Percentiles rank a stretch among this genome's conserved stretches.
These are phyloP conservation scores for Penicillium chermesinum DNA, from an alignment of 495 filamentous ascomycete genomes.

Conservation along the genomic window DNA sequence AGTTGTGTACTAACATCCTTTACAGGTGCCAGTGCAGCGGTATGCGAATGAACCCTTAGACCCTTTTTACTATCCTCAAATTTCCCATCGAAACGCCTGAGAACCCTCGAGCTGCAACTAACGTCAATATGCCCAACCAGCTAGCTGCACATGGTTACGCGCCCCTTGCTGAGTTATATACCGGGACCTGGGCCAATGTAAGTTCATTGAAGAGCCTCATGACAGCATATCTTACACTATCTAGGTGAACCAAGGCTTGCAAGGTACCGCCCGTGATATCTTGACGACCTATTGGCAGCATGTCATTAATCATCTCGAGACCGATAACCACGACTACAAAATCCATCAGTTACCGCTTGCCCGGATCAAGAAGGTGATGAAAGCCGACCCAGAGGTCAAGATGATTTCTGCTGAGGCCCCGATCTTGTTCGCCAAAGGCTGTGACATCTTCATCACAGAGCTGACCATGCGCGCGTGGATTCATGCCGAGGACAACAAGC, in stretches of 20 bases:
- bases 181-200: constrained; percentile 93
- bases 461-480: constrained; percentile 99
- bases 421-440: constrained; percentile 97
- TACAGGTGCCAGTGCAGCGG: constrained; percentile 74
- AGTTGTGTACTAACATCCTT: constrained; percentile 1
- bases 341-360: constrained; percentile 92
- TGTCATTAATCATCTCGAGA: constrained; percentile 89
- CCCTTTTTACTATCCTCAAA: background rate
- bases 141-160: constrained; percentile 73
- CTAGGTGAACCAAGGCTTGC: constrained; percentile 91
- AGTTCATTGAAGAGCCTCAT: constrained; percentile 8
- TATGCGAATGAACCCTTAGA: constrained; percentile 39
- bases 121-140: constrained; percentile 32
- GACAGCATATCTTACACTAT: background rate
- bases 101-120: background rate
- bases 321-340: constrained; percentile 95
- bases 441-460: constrained; percentile 99
- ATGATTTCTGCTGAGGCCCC: constrained; percentile 99
- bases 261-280: constrained; percentile 90
- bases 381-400: constrained; percentile 97
- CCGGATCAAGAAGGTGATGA: constrained; percentile 99
- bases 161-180: constrained; percentile 81
- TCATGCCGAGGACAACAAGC: constrained; percentile 97
- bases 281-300: constrained; percentile 99
- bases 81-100: background rate